Conservation (phyloP, 2,329 filamentous ascomycete species). For the Fusarium neocosmosporiellum region DNA sequence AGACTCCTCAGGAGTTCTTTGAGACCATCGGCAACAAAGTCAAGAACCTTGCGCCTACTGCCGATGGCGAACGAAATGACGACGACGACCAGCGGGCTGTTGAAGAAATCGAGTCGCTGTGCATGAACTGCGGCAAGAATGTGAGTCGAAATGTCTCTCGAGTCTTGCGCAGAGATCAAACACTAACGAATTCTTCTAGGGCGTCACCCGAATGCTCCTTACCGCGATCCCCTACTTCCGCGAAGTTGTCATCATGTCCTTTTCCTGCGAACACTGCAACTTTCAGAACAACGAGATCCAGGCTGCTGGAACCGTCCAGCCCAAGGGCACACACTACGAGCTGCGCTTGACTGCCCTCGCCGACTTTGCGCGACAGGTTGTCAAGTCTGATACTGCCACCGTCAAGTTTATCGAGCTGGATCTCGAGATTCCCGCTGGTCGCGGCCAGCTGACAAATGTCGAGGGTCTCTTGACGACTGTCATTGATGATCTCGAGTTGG, state of each 20-base stretch:
- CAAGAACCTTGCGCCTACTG: slow-evolving; percentile 59
- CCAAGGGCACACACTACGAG: slow-evolving; percentile 86
- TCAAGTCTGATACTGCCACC: slow-evolving; percentile 89
- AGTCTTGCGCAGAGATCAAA: background rate
- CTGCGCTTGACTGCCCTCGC: slow-evolving; percentile 77
- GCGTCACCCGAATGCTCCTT: slow-evolving; percentile 85
- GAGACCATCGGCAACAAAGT: slow-evolving; percentile 72
- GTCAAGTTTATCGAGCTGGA: slow-evolving; percentile 93
- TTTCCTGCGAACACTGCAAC: slow-evolving; percentile 88
- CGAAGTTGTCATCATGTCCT: slow-evolving; percentile 97
- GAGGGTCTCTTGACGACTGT: slow-evolving; percentile 87
- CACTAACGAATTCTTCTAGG: slow-evolving; percentile 62
- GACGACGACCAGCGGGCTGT: slow-evolving; percentile 65
- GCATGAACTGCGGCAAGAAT: slow-evolving; percentile 88
- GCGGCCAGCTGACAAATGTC: slow-evolving; percentile 92
- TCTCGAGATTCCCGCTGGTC: slow-evolving; percentile 90
- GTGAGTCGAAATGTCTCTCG: slow-evolving; percentile 55
- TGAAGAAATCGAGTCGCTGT: slow-evolving; percentile 80
- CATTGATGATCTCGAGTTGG: slow-evolving; percentile 81
- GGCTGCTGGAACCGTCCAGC: slow-evolving; percentile 90
- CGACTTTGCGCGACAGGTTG: slow-evolving; percentile 87
- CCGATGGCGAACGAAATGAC: slow-evolving; percentile 47
- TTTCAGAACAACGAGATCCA: slow-evolving; percentile 95
- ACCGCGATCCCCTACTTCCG: slow-evolving; percentile 97
- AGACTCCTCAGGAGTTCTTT: slow-evolving; percentile 65